Evolutionary conservation across 2,329 filamentous ascomycete species (phyloP).

Genomic region (Achaetomium macrosporum): DNA sequence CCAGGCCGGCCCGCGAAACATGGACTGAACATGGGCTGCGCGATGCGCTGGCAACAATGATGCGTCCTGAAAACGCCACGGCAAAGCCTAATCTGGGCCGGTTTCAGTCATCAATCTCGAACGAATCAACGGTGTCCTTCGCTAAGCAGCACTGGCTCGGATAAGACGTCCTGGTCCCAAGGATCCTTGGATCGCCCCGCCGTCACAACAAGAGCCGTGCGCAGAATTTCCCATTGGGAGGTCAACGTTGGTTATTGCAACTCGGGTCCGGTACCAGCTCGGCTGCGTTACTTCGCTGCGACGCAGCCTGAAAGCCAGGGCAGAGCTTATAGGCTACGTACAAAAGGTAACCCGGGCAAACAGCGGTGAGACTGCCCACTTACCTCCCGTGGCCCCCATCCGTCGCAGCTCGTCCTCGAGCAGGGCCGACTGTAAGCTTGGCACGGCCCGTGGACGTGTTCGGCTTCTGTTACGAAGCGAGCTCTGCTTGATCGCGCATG

Average conservation of each 20-base stretch:
- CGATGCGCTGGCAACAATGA: conserved; percentile 4
- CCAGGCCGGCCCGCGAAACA: not conserved
- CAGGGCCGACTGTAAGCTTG: not conserved
- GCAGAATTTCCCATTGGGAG: not conserved
- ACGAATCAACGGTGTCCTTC: not conserved
- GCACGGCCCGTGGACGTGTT: not conserved
- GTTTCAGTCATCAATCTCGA: conserved; percentile 10
- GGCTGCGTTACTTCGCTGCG: not conserved
- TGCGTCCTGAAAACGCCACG: not conserved
- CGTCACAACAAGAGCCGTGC: not conserved
- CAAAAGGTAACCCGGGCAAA: conserved; percentile 5
- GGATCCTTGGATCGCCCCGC: conserved; percentile 1
- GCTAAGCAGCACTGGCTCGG: conserved; percentile 8
- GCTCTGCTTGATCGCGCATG: no score
- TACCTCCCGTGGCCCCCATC: not conserved
- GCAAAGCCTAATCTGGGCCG: conserved; percentile 10
- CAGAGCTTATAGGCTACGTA: no score
- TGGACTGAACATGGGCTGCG: not conserved
- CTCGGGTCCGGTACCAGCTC: conserved; percentile 3
- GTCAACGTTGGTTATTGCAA: not conserved
- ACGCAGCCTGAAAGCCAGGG: not conserved
- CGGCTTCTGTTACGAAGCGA: no score
- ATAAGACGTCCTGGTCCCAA: conserved; percentile 1
- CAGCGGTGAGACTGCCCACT: conserved; percentile 11
- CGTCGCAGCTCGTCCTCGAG: not conserved